A percentile compares a stretch with the other conserved stretches of the same genome.
phyloP scores from a whole-genome alignment of 2,329 filamentous ascomycete species.

The Basipetospora chlamydospora region DNA sequence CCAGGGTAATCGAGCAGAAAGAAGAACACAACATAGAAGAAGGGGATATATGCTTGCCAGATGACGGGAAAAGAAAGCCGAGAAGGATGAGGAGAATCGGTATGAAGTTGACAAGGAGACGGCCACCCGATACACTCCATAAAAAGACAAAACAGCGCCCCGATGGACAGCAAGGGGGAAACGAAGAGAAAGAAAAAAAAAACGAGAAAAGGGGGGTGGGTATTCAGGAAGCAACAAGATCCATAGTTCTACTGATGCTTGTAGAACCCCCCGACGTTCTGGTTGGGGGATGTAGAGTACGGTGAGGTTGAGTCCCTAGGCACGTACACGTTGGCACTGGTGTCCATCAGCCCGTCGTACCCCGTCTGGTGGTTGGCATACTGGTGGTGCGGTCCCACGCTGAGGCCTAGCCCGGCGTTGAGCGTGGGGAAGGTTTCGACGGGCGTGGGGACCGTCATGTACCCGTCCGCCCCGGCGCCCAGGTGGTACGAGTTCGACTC shows the following conservation, averaged over 20 bases:
- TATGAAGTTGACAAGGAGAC: too few relatives aligned
- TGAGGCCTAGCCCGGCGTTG: constrained; percentile 21
- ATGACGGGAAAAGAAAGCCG: too few relatives aligned
- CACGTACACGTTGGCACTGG: constrained; percentile 17
- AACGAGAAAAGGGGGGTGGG: neutral
- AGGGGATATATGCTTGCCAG: too few relatives aligned
- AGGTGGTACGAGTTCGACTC: constrained; percentile 1
- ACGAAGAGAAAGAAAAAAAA: constrained; percentile 1
- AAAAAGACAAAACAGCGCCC: too few relatives aligned
- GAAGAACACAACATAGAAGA: too few relatives aligned
- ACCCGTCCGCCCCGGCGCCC: neutral
- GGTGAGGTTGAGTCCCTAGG: constrained; percentile 28
- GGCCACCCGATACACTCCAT: too few relatives aligned
- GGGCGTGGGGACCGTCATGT: neutral
- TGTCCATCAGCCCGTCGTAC: constrained; percentile 15
- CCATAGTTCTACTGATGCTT: constrained; percentile 7
- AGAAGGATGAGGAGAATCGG: too few relatives aligned
- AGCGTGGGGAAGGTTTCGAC: constrained; percentile 22
- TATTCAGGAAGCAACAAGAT: neutral
- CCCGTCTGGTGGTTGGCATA: too few relatives aligned
- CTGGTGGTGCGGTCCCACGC: constrained; percentile 9
- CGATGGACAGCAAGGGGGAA: neutral
- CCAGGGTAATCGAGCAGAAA: too few relatives aligned
- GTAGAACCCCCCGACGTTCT: constrained; percentile 21
- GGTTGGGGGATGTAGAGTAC: constrained; percentile 26